These are phyloP conservation scores for Selenicereus undatus DNA, from an alignment of 148 eudicot species.

Conservation along the genomic window DNA sequence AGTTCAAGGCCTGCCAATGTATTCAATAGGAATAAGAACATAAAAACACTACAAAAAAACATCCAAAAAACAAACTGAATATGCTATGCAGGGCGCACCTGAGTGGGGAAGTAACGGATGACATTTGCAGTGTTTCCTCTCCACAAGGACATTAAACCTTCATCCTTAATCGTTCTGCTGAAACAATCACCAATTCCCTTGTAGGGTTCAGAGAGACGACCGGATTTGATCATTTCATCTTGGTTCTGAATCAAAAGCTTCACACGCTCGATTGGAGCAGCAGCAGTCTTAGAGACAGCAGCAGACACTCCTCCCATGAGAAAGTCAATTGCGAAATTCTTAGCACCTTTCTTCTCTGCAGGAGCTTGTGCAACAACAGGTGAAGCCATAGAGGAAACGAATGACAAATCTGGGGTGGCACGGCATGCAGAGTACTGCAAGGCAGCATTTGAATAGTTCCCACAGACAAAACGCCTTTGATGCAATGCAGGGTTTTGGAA, in stretches of 20 bases:
- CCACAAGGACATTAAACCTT: conserved; percentile 61
- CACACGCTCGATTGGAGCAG: conserved; percentile 87
- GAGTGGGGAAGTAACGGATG: conserved; percentile 88
- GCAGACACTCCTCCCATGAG: conserved; percentile 92
- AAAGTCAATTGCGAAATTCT: conserved; percentile 60
- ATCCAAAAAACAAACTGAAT: background rate
- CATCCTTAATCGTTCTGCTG: conserved; percentile 52
- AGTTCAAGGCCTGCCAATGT: conserved; percentile 58
- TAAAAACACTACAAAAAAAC: background rate
- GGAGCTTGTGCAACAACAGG: conserved; percentile 73
- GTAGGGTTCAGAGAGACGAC: conserved; percentile 74
- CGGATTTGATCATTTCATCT: conserved; percentile 76
- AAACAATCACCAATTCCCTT: conserved; percentile 84
- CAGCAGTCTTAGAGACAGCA: conserved; percentile 83
- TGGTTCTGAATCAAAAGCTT: conserved; percentile 86
- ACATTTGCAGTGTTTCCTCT: conserved; percentile 86
- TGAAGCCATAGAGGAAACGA: conserved; percentile 34
- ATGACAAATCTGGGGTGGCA: conserved; percentile 43
- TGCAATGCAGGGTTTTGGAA: conserved; percentile 39
- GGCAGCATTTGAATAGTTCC: conserved; percentile 47
- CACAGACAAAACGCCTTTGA: conserved; percentile 42
- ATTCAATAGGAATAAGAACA: background rate
- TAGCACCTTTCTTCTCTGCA: conserved; percentile 61
- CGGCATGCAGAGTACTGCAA: conserved; percentile 44
- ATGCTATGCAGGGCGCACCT: conserved; percentile 33